Conservation (phyloP, 768 basidiomycete species). For the Russula griseocarnosa region DNA sequence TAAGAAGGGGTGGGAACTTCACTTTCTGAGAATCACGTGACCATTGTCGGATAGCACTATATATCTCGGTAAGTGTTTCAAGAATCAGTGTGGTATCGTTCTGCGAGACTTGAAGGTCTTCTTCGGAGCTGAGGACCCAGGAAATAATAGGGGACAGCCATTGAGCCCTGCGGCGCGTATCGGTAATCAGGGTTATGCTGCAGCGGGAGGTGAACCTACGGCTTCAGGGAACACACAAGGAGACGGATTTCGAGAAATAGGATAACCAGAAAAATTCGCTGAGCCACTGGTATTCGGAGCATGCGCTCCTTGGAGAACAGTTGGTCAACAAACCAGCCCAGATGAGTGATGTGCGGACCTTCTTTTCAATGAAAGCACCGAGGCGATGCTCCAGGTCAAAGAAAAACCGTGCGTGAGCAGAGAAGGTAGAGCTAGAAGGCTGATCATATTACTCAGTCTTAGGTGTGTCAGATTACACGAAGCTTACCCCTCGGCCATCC, state of each 20-base stretch:
- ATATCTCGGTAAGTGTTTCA: conserved; percentile 8
- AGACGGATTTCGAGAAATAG: conserved; percentile 64
- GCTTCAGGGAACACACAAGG: conserved; percentile 57
- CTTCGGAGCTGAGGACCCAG: conserved; percentile 42
- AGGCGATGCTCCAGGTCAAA: conserved; percentile 26
- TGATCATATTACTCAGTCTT: conserved; percentile 11
- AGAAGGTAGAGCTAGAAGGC: conserved; percentile 16
- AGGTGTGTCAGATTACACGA: background rate
- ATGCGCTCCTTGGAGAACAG: conserved; percentile 49
- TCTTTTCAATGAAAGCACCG: conserved; percentile 19
- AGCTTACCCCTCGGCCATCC: conserved; percentile 40
- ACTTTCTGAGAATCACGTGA: conserved; percentile 23
- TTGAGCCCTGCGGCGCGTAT: conserved; percentile 36
- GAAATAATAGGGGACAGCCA: conserved; percentile 45
- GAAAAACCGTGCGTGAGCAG: conserved; percentile 24
- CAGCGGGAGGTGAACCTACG: conserved; percentile 39
- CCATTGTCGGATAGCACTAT: conserved; percentile 14
- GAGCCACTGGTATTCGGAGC: conserved; percentile 48
- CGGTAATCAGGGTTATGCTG: background rate
- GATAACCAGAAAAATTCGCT: conserved; percentile 55
- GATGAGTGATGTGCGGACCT: conserved; percentile 3
- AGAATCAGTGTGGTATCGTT: conserved; percentile 1
- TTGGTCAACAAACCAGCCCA: background rate
- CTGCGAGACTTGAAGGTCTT: background rate
- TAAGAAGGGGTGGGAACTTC: background rate